These are phyloP conservation scores for Ulmus americana DNA, from an alignment of 331 rosid genomes.

Conservation along the genomic window DNA sequence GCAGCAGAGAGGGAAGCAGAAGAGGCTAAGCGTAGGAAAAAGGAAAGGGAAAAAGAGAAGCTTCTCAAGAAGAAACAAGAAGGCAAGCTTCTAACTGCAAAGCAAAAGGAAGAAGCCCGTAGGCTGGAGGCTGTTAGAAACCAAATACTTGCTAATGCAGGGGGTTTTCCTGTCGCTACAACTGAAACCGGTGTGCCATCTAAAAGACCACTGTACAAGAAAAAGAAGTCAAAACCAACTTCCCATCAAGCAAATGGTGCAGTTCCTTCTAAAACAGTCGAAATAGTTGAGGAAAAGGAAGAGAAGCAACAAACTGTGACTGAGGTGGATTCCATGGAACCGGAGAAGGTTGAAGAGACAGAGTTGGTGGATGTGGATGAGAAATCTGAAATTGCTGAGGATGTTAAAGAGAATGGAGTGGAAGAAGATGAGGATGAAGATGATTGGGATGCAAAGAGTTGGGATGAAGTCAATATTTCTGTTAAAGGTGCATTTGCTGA, in stretches of 20 bases:
- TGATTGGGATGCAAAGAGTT: constrained; percentile 97
- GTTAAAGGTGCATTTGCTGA: constrained; percentile 68
- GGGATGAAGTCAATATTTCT: constrained; percentile 79
- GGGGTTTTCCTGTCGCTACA: constrained; percentile 38
- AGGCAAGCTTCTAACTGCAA: constrained; percentile 69
- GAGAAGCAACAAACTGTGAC: constrained; percentile 32
- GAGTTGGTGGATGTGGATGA: constrained; percentile 47
- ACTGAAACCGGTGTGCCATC: constrained; percentile 51
- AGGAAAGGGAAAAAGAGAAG: constrained; percentile 87
- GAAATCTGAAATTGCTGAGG: constrained; percentile 46
- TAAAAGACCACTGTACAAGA: constrained; percentile 72
- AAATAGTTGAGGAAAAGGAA: constrained; percentile 42
- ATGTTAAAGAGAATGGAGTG: constrained; percentile 42
- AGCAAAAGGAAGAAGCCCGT: constrained; percentile 82
- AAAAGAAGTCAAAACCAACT: constrained; percentile 53
- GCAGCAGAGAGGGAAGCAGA: constrained; percentile 79
- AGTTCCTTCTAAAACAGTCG: constrained; percentile 41
- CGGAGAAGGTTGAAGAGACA: constrained; percentile 56
- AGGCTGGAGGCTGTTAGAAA: constrained; percentile 76
- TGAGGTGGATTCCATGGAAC: constrained; percentile 40
- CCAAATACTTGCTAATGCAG: constrained; percentile 59
- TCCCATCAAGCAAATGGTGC: constrained; percentile 53
- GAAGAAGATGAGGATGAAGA: constrained; percentile 77
- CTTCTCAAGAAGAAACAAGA: constrained; percentile 56
- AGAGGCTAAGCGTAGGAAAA: constrained; percentile 72